A percentile compares a stretch with the other conserved stretches of the same genome.
Evolutionary conservation across 345 rosid genomes (phyloP).

Genomic region (Syzygium aromaticum): DNA sequence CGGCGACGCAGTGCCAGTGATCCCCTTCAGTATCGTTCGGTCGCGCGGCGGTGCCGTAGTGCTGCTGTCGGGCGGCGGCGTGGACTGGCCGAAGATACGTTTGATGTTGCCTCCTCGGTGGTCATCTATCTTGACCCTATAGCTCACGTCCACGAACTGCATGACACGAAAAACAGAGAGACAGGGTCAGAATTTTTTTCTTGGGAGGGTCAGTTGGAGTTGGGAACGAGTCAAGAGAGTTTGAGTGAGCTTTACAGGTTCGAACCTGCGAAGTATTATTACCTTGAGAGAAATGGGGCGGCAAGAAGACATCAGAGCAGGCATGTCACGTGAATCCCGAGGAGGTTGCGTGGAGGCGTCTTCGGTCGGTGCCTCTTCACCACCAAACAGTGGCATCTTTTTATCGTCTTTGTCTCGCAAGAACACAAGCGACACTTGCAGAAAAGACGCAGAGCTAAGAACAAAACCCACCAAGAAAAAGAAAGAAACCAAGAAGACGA

Average conservation of each 20-base stretch:
- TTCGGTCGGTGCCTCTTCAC: background rate
- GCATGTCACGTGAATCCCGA: constrained; percentile 35
- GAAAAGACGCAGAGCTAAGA: background rate
- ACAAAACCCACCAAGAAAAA: background rate
- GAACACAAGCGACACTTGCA: background rate
- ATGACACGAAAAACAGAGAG: background rate
- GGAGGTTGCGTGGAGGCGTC: constrained; percentile 1
- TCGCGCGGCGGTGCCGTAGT: constrained; percentile 24
- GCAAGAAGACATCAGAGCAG: constrained; percentile 43
- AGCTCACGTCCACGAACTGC: constrained; percentile 74
- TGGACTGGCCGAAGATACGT: constrained; percentile 17
- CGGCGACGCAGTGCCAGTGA: constrained; percentile 73
- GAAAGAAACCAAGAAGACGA: background rate
- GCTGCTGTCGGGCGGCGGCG: constrained; percentile 9
- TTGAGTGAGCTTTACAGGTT: background rate
- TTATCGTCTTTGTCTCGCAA: background rate
- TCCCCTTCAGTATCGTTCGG: constrained; percentile 48
- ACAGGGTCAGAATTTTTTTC: background rate
- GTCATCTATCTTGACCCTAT: constrained; percentile 39
- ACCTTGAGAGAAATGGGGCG: constrained; percentile 87
- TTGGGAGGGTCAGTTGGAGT: constrained; percentile 7
- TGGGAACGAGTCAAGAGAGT: constrained; percentile 1
- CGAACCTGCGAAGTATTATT: background rate
- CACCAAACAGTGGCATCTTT: background rate
- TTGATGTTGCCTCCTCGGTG: constrained; percentile 15